Evolutionary conservation across 148 eudicot genomes (phyloP).

Genomic region (Cornus suecica): DNA sequence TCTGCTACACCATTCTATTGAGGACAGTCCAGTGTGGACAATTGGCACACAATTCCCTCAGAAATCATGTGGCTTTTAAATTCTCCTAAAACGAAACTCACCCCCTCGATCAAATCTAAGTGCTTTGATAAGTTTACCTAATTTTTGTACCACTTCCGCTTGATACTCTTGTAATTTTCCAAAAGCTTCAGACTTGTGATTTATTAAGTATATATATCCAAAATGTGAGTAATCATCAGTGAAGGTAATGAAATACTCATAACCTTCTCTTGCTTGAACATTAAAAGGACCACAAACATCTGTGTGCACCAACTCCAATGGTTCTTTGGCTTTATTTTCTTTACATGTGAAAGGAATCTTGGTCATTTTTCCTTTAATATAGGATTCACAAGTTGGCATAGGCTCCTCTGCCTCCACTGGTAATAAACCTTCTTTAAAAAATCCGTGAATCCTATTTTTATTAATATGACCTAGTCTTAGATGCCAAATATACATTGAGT

Average conservation of each 20-base stretch:
- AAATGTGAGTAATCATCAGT: conserved; percentile 8
- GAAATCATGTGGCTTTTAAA: not conserved
- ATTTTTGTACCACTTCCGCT: conserved; percentile 1
- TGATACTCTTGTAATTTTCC: not conserved
- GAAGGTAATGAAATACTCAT: conserved; percentile 9
- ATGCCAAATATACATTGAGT: too few species aligned
- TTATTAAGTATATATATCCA: conserved; percentile 5
- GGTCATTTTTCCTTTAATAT: too few species aligned
- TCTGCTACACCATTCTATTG: conserved; percentile 12
- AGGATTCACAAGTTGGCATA: too few species aligned
- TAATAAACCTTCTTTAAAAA: too few species aligned
- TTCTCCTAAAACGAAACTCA: not conserved
- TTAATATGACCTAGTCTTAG: too few species aligned
- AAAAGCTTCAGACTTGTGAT: conserved; percentile 12
- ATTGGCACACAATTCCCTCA: not conserved
- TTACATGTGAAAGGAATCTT: too few species aligned
- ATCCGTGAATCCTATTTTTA: too few species aligned
- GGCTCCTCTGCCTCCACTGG: not conserved
- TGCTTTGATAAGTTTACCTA: conserved; percentile 1
- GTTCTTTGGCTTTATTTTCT: too few species aligned
- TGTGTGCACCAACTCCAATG: too few species aligned
- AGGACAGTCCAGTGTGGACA: not conserved
- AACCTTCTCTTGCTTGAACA: too few species aligned
- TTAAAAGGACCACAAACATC: too few species aligned
- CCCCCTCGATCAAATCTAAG: conserved; percentile 4